A percentile compares a stretch with the other conserved stretches of the same genome.
phyloP scores from a whole-genome alignment of 2,329 filamentous ascomycete genomes.

The Arthrobotrys megalospora region DNA sequence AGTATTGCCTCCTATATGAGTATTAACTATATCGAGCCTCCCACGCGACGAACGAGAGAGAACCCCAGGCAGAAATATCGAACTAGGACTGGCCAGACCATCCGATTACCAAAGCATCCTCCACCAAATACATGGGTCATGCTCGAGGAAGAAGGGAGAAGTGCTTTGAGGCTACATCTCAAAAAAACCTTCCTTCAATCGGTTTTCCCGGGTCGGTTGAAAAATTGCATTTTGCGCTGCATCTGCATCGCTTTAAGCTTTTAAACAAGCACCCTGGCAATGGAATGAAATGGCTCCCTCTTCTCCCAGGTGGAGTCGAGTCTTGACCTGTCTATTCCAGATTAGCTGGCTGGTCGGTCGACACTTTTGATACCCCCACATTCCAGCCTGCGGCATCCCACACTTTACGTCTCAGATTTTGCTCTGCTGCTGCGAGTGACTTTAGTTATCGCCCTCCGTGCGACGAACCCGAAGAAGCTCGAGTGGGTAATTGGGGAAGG shows the following conservation, averaged over 20 bases:
- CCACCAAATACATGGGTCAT: too few species aligned
- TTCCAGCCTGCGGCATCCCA: constrained; percentile 34
- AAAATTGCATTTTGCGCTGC: too few species aligned
- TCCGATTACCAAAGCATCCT: too few species aligned
- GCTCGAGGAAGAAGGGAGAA: too few species aligned
- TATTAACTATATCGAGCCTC: too few species aligned
- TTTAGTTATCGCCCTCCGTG: constrained; percentile 11
- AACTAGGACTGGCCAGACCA: too few species aligned
- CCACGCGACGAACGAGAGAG: too few species aligned
- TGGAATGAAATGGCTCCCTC: not conserved
- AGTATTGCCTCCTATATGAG: too few species aligned
- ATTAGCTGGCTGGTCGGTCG: constrained; percentile 18
- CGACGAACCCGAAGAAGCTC: constrained; percentile 24
- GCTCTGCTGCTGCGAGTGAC: not conserved
- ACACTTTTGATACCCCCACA: constrained; percentile 32
- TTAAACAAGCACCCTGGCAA: not conserved
- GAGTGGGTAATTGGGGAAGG: constrained; percentile 12
- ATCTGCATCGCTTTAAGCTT: not conserved
- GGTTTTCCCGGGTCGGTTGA: too few species aligned
- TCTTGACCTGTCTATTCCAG: constrained; percentile 16
- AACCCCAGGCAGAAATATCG: too few species aligned
- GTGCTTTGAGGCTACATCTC: too few species aligned
- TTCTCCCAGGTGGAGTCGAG: constrained; percentile 1
- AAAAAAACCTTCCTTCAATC: too few species aligned
- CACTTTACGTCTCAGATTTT: constrained; percentile 21